Base-by-base conservation (phyloP, 129 eudicot genomes). In the Glebionis coronaria region DNA sequence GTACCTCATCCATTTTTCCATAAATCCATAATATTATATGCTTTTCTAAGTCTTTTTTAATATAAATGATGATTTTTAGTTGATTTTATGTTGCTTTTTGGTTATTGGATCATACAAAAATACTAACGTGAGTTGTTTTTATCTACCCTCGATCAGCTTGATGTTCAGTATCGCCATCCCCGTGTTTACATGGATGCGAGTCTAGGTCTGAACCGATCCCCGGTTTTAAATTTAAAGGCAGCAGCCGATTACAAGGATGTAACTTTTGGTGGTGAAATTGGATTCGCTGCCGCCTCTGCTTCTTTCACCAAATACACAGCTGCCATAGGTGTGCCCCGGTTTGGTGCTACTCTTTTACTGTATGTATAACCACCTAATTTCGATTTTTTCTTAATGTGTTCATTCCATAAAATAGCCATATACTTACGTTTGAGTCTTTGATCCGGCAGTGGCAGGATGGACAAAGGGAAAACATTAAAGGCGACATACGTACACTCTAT, bases 251-350 rank as follows among this genome's bases (percentile, higher is more conserved):
- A 65, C 78, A 70, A 77, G 44, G 97, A 82, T 45, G 21, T 84
- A 56, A 81, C 74, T 65, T 66, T 88, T 52, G 98, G 98, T 72
- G 89, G 95, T 67, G 97, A 89, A 80, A 52, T 84, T 23, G 91
- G 90, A 54, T 89, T 93, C 69, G 92, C 88, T 78, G 82, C 97
- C 3, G 80, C 95, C 29, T 79, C 95, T 9, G 80, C 88, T 29
- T 82, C 96, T 74, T 88, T 93, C 74, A 93, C 92, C 65, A 93
- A 86, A 72, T 93, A 73, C 84, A 88, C 77, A 58, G 92, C 90
- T 51, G 98, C 97, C 62, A 66, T 93, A 44, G 80, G 86, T 64
- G 76, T 86, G 49, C 86, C 87, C 0, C 95, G 88, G 44, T 85
- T 88, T 71, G 78, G 91, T 62, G 95, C 92, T 12, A 82, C 98